Evolutionary conservation across 805 yeast genomes (phyloP).

Genomic region (Spathaspora passalidarum): DNA sequence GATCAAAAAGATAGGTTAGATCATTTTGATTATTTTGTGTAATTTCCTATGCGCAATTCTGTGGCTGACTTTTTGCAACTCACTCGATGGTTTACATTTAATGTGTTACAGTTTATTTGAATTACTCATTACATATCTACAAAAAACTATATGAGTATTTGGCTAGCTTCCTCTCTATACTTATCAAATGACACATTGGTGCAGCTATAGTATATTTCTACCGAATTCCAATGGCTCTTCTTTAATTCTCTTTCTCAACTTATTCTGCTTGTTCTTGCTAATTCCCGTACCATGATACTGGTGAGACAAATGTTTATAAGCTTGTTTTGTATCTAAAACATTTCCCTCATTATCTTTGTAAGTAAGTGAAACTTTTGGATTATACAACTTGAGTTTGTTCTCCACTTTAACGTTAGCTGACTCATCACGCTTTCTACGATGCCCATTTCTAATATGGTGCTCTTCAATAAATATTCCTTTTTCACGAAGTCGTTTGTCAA

Average conservation of each 20-base stretch:
- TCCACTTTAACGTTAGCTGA: constrained; percentile 8
- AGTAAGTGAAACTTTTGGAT: constrained; percentile 49
- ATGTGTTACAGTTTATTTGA: too few species aligned
- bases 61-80: too few species aligned
- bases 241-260: constrained; percentile 1
- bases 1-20: too few species aligned
- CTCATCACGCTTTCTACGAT: constrained; percentile 4
- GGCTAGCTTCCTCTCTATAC: too few species aligned
- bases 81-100: too few species aligned
- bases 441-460: not conserved
- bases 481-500: constrained; percentile 27
- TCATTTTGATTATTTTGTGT: too few species aligned
- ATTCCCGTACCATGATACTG: constrained; percentile 63
- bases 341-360: constrained; percentile 68
- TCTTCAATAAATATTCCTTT: constrained; percentile 21
- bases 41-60: too few species aligned
- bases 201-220: not conserved
- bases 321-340: constrained; percentile 59
- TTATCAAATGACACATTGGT: too few species aligned
- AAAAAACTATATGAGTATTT: too few species aligned
- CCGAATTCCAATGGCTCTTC: not conserved
- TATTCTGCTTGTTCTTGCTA: constrained; percentile 5
- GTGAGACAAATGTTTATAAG: constrained; percentile 74
- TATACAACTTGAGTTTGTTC: constrained; percentile 27
- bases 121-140: too few species aligned